Base-by-base conservation (phyloP, 306 rosid genomes). In the Coriaria nepalensis region DNA sequence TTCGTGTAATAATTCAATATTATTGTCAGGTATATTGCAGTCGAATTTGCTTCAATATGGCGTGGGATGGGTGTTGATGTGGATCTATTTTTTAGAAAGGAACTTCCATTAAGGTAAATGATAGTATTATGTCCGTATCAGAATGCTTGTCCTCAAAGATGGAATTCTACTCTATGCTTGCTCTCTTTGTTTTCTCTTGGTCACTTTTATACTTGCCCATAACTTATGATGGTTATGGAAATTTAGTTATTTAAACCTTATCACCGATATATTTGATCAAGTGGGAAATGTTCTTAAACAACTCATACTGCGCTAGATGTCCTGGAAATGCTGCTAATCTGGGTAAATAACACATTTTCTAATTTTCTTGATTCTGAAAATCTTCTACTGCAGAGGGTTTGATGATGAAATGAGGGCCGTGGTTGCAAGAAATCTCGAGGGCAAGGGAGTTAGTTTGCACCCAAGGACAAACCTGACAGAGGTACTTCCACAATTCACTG, bases 341-440 rank as follows among this genome's bases (percentile, higher is more conserved):
- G 29, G 29, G 29, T 20, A 40, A 33, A 38, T 40, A 2, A 41
- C 13, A 41, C 29, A 20, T 20, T 20, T 20, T 20, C 29, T 20
- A 20, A 20, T 20, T 20, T 3, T 3, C 1, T 20, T 20, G 29
- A 20, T 20, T 20, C 29, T 20, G 29, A 20, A 20, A 20, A 60
- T 50, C 8, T 64, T 75, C 45, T 64, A 38, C 40, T 59, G 46
- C 73, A 90, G 98, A 71, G 95, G 95, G 59, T 90, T 90, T 69
- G 98, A 90, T 73, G 95, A 90, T 59, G 98, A 90, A 79, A 81
- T 90, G 94, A 84, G 98, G 66, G 92, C 94, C 12, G 87, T 73
- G 37, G 95, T 81, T 40, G 94, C 98, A 57, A 82, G 95, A 70
- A 90, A 81, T 68, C 85, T 90, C 40, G 98, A 90, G 65, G 87